A percentile compares a stretch with the other conserved stretches of the same genome.
Evolutionary conservation across 1,284 basidiomycete genomes (phyloP).

Genomic region (Fomitopsis palustris): DNA sequence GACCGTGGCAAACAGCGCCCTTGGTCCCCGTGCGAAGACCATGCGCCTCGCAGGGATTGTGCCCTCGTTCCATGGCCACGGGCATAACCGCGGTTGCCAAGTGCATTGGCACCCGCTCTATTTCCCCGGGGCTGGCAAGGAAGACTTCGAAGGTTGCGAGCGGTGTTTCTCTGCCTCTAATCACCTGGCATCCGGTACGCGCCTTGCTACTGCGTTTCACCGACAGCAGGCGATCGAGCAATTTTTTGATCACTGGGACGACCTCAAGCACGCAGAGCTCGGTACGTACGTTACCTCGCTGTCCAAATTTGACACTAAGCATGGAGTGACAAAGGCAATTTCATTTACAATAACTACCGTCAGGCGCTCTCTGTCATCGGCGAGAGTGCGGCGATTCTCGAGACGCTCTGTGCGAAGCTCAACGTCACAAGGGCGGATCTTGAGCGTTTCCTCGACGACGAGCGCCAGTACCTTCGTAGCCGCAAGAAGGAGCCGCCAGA

Average conservation of each 20-base stretch:
- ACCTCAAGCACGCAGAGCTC: slow-evolving; percentile 14
- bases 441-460: slow-evolving; percentile 12
- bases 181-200: slow-evolving; percentile 19
- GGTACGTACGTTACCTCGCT: slow-evolving; percentile 6
- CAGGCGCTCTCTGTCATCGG: slow-evolving; percentile 20
- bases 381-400: slow-evolving; percentile 3
- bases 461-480: background rate
- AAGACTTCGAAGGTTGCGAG: slow-evolving; percentile 32
- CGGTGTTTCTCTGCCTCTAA: slow-evolving; percentile 31
- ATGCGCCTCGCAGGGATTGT: slow-evolving; percentile 13
- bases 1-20: slow-evolving; percentile 24
- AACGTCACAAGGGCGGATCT: slow-evolving; percentile 11
- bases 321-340: slow-evolving; percentile 6
- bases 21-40: slow-evolving; percentile 14
- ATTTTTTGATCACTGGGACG: slow-evolving; percentile 13
- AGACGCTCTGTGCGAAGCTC: background rate
- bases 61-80: slow-evolving; percentile 10
- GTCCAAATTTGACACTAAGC: too few species aligned
- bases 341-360: slow-evolving; percentile 25
- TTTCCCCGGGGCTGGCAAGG: slow-evolving; percentile 30
- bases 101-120: slow-evolving; percentile 27
- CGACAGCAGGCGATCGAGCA: slow-evolving; percentile 22
- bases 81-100: slow-evolving; percentile 32
- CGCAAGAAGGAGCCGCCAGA: background rate
- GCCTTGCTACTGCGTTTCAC: slow-evolving; percentile 23